Base-by-base conservation (phyloP, 306 rosid species). In the Purshia tridentata region DNA sequence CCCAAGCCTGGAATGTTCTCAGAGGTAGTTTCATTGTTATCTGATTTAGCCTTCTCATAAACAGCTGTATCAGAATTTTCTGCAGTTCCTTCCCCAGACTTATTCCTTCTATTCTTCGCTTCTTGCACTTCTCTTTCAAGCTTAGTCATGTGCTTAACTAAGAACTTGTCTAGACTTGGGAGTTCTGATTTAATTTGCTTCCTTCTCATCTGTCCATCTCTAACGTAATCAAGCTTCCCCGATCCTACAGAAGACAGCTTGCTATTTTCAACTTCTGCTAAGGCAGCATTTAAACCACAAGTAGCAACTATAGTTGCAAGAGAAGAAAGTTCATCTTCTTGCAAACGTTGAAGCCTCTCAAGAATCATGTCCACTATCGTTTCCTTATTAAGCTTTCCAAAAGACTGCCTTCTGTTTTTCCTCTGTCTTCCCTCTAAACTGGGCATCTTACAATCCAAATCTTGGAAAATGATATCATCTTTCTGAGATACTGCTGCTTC, bases 261-360 rank as follows among this genome's bases (percentile, higher is more conserved):
- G 75, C 78, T 80, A 72, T 65, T 88, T 81, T 85, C 84, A 35
- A 84, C 87, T 82, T 91, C 90, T 72, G 84, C 87, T 79, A 94
- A 87, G 82, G 88, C 96, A 55, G 99, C 96, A 76, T 82, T 94
- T 74, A 91, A 75, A 79, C 99, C 96, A 76, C 87, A 89, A 69
- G 96, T 91, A 75, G 97, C 99, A 69, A 94, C 96, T 72, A 91
- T 89, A 49, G 95, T 91, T 74, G 96, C 96, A 49, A 94, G 92
- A 70, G 99, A 90, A 77, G 97, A 89, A 79, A 91, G 92, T 58
- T 90, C 97, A 62, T 85, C 90, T 83, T 90, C 99, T 71, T 81
- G 84, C 88, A 94, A 85, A 79, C 92, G 78, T 81, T 88, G 85
- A 78, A 94, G 90, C 90, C 96, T 85, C 83, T 83, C 90, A 72